A percentile compares a stretch with the other conserved stretches of the same genome.
Evolutionary conservation across 2,329 filamentous ascomycete genomes (phyloP).

Genomic region (Colletotrichum orchidophilum): DNA sequence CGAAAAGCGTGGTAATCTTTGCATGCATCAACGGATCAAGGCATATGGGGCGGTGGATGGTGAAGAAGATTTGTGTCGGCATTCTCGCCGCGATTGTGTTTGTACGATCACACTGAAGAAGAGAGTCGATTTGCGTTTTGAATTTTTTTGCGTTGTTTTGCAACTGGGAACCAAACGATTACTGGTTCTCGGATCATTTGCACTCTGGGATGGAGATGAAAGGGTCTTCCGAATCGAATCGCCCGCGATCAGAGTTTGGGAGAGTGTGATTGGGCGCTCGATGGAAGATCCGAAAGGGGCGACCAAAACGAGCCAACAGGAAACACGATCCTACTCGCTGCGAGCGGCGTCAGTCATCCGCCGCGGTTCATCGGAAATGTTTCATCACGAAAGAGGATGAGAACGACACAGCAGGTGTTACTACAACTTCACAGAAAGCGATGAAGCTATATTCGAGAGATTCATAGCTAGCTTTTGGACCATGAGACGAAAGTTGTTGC

Average conservation of each 20-base stretch:
- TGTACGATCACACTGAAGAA: constrained; percentile 35
- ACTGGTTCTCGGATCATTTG: neutral
- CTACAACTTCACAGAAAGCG: constrained; percentile 26
- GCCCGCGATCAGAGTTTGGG: constrained; percentile 20
- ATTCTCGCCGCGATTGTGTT: constrained; percentile 21
- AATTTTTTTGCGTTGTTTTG: constrained; percentile 9
- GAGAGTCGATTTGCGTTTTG: constrained; percentile 26
- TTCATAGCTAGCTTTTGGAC: constrained; percentile 34
- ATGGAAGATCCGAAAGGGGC: constrained; percentile 32
- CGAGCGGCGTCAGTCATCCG: neutral
- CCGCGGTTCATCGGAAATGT: constrained; percentile 5
- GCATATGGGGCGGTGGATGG: constrained; percentile 42
- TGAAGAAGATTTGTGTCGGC: constrained; percentile 33
- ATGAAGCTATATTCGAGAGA: constrained; percentile 36
- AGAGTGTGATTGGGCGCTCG: constrained; percentile 21
- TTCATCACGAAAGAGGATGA: neutral
- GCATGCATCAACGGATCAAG: constrained; percentile 51
- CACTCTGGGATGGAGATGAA: neutral
- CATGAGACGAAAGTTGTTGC: constrained; percentile 21
- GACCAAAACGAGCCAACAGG: constrained; percentile 14
- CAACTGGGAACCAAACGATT: neutral
- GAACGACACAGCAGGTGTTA: constrained; percentile 20
- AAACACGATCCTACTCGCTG: neutral
- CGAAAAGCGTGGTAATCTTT: constrained; percentile 52
- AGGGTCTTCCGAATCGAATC: constrained; percentile 5